Conservation (phyloP, 805 yeast species). For the Blastobotrys robertii region DNA sequence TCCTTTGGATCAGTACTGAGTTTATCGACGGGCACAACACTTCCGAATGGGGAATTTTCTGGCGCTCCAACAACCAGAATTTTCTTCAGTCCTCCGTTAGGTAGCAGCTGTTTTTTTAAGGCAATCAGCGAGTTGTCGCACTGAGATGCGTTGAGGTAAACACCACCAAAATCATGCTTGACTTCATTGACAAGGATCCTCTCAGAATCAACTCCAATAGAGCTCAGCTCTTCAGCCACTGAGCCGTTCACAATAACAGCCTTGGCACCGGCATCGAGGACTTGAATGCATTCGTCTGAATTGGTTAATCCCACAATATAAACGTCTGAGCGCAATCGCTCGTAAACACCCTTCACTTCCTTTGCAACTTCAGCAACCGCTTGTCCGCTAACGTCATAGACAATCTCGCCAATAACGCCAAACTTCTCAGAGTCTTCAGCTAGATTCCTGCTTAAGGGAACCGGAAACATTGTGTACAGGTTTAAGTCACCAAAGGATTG, state of each 20-base stretch:
- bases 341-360: conserved; percentile 5
- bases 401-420: conserved; percentile 6
- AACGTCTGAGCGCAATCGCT: conserved; percentile 4
- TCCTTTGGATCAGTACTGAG: conserved; percentile 12
- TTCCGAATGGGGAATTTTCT: conserved; percentile 11
- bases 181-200: conserved; percentile 32
- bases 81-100: conserved; percentile 13
- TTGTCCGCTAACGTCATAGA: background rate
- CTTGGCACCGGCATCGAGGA: conserved; percentile 54
- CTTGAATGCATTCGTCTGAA: conserved; percentile 38
- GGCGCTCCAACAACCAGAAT: conserved; percentile 11
- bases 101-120: conserved; percentile 10
- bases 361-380: background rate
- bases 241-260: conserved; percentile 33
- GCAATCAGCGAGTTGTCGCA: conserved; percentile 4
- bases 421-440: background rate
- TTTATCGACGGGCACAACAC: conserved; percentile 12
- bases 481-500: background rate
- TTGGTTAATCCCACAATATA: conserved; percentile 4
- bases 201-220: conserved; percentile 42
- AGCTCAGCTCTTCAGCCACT: conserved; percentile 28
- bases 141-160: conserved; percentile 4
- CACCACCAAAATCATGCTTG: conserved; percentile 11
- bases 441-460: conserved; percentile 2
- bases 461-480: conserved; percentile 5